These are phyloP conservation scores for Zychaea mexicana DNA, from an alignment of 371 early-diverging fungal genomes.

Conservation along the genomic window DNA sequence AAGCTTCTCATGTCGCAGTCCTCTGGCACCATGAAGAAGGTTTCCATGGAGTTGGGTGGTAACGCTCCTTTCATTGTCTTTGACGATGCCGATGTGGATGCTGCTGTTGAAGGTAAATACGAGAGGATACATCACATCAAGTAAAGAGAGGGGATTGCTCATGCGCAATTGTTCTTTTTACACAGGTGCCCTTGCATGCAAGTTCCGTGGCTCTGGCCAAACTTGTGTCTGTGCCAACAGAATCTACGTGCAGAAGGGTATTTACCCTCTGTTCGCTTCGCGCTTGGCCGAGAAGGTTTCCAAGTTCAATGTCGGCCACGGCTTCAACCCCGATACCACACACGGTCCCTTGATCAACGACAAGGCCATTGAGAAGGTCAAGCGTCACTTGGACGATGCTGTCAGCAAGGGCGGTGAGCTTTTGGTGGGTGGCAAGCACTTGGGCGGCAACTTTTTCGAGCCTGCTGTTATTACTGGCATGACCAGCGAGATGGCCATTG, in stretches of 20 bases:
- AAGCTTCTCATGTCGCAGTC: constrained; percentile 75
- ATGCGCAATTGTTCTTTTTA: background rate
- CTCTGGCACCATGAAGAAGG: constrained; percentile 74
- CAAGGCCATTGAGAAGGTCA: constrained; percentile 70
- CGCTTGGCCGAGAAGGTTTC: constrained; percentile 54
- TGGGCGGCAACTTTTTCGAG: constrained; percentile 67
- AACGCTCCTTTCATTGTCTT: constrained; percentile 93
- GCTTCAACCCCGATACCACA: constrained; percentile 61
- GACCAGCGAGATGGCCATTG: constrained; percentile 60
- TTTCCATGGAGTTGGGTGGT: constrained; percentile 84
- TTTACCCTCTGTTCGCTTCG: constrained; percentile 72
- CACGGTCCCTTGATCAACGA: constrained; percentile 84
- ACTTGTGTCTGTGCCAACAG: constrained; percentile 90
- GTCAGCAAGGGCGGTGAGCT: constrained; percentile 68
- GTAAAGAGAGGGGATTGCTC: no score
- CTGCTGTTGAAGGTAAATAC: constrained; percentile 59
- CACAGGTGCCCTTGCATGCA: constrained; percentile 62
- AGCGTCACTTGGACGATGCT: constrained; percentile 73
- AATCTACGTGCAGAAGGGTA: constrained; percentile 77
- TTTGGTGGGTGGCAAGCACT: constrained; percentile 58
- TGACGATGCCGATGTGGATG: constrained; percentile 74
- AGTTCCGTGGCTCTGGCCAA: constrained; percentile 89
- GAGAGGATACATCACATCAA: no score
- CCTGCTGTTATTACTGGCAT: constrained; percentile 74
- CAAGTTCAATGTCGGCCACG: constrained; percentile 76